These are phyloP conservation scores for Thelonectria blattea DNA, from an alignment of 2,329 filamentous ascomycete species.

Conservation along the genomic window DNA sequence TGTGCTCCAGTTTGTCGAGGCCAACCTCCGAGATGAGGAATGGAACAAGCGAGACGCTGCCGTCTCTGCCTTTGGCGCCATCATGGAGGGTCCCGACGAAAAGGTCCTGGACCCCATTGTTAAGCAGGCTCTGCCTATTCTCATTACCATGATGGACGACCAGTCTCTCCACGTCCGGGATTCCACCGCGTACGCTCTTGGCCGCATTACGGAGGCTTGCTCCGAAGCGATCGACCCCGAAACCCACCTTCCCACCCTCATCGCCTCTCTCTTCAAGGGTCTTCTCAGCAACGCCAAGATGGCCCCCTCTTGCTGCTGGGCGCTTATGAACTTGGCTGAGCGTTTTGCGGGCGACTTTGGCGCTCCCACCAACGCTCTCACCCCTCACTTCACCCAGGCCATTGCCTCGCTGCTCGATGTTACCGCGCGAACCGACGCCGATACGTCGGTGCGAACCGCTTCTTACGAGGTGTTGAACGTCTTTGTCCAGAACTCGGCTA, in stretches of 20 bases:
- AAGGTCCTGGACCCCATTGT: constrained; percentile 91
- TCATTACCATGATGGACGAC: constrained; percentile 93
- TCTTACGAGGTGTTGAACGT: constrained; percentile 97
- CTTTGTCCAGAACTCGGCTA: constrained; percentile 89
- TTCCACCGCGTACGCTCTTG: constrained; percentile 93
- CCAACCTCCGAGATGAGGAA: constrained; percentile 86
- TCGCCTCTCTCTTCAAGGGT: constrained; percentile 87
- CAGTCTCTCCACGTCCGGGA: constrained; percentile 89
- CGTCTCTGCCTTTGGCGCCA: constrained; percentile 95
- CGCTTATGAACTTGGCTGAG: constrained; percentile 96
- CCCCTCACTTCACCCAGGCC: constrained; percentile 91
- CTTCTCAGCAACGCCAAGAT: constrained; percentile 93
- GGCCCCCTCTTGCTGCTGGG: constrained; percentile 98
- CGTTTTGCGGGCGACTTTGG: constrained; percentile 89
- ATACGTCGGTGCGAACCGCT: constrained; percentile 89
- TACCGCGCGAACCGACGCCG: constrained; percentile 81
- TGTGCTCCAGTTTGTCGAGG: constrained; percentile 90
- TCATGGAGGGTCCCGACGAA: constrained; percentile 98
- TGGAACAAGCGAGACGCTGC: constrained; percentile 96
- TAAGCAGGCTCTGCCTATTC: constrained; percentile 89
- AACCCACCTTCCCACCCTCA: constrained; percentile 82
- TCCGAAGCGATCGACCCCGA: constrained; percentile 88
- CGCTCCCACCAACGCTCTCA: constrained; percentile 79
- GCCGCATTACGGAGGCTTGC: constrained; percentile 93
- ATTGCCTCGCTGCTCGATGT: constrained; percentile 84